phyloP scores from a whole-genome alignment of 176 grass and related monocot genomes.

The Cenchrus fungigraminus region DNA sequence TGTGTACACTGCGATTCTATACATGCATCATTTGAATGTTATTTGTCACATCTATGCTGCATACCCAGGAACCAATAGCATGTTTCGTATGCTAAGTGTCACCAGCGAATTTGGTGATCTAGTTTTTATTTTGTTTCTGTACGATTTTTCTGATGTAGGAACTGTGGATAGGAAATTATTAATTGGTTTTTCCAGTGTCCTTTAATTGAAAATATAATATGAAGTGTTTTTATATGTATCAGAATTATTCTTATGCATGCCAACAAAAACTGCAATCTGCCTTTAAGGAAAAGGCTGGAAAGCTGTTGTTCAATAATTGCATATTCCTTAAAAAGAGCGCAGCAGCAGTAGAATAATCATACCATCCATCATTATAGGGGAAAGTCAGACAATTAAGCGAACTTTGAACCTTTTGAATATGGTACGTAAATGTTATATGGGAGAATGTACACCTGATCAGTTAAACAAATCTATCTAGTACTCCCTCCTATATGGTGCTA shows the following conservation, averaged over 20 bases:
- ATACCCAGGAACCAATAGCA: neutral
- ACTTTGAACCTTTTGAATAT: conserved; percentile 35
- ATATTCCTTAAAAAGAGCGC: conserved; percentile 44
- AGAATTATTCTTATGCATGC: conserved; percentile 28
- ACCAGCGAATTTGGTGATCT: neutral
- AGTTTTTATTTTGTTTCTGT: neutral
- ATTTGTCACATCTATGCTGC: neutral
- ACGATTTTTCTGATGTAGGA: neutral
- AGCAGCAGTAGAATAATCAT: conserved; percentile 42
- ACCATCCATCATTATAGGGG: conserved; percentile 39
- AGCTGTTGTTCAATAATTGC: conserved; percentile 54
- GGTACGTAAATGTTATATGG: neutral
- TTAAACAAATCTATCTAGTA: neutral
- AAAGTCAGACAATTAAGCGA: conserved; percentile 30
- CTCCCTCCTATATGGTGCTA: neutral
- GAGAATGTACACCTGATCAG: neutral
- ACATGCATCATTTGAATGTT: neutral
- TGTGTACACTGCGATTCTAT: neutral
- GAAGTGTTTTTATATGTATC: neutral
- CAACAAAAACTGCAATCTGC: conserved; percentile 57
- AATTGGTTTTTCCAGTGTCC: neutral
- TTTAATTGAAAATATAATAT: conserved; percentile 3
- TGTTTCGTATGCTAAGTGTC: neutral
- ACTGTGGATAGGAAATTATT: neutral
- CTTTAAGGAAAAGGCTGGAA: conserved; percentile 40